phyloP scores from a whole-genome alignment of 352 stramenopile genomes.

The Globisporangium rhizosaccharum region DNA sequence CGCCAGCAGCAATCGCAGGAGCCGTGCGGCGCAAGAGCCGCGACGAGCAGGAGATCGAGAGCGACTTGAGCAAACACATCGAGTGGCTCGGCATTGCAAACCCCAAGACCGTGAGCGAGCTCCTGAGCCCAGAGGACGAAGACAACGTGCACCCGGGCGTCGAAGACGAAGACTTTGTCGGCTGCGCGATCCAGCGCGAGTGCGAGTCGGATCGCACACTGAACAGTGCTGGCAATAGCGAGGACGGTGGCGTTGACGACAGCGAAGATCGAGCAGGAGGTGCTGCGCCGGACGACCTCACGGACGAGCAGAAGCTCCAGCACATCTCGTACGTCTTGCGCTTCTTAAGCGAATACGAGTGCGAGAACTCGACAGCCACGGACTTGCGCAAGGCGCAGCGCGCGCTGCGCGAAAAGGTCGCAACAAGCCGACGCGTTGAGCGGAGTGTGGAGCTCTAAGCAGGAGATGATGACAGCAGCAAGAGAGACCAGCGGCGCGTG shows the following conservation, averaged over 20 bases:
- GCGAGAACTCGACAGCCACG: conserved; percentile 1
- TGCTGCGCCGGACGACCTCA: neutral
- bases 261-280: neutral
- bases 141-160: conserved; percentile 12
- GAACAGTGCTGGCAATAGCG: neutral
- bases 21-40: conserved; percentile 1
- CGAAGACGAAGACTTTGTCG: conserved; percentile 9
- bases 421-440: neutral
- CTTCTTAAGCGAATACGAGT: conserved; percentile 7
- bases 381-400: conserved; percentile 12
- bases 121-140: conserved; percentile 6
- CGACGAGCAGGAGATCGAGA: conserved; percentile 6
- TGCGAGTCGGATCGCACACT: neutral
- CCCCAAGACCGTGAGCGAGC: conserved; percentile 1
- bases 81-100: conserved; percentile 6
- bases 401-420: conserved; percentile 8
- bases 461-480: neutral
- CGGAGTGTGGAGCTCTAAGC: neutral
- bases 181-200: conserved; percentile 10
- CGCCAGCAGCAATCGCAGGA: too few relatives aligned
- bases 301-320: conserved; percentile 8
- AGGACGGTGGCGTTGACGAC: neutral
- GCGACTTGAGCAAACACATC: conserved; percentile 8
- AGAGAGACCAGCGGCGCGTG: too few relatives aligned
- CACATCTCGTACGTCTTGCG: conserved; percentile 9